Evolutionary conservation across 495 filamentous ascomycete species (phyloP).

Genomic region (Penicillium macrosclerotiorum): DNA sequence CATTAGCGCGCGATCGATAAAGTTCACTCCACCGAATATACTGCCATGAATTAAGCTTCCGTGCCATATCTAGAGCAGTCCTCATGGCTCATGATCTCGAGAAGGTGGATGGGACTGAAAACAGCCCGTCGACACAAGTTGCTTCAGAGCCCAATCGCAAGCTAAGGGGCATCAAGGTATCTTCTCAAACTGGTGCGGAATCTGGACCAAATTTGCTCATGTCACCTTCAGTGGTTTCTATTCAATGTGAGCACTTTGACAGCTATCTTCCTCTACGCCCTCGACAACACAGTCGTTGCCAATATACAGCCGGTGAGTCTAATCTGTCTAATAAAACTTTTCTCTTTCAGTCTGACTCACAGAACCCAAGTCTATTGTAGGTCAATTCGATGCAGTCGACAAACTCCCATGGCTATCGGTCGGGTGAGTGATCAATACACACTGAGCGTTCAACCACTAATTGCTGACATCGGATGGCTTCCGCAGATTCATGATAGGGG

Average conservation of each 20-base stretch:
- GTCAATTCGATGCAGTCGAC: slow-evolving; percentile 43
- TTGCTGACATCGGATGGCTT: slow-evolving; percentile 37
- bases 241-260: slow-evolving; percentile 5
- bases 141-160: too few relatives aligned
- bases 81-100: too few relatives aligned
- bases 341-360: background rate
- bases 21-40: too few relatives aligned
- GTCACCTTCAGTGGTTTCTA: slow-evolving; percentile 10
- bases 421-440: slow-evolving; percentile 30
- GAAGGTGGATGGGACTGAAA: too few relatives aligned
- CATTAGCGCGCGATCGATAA: too few relatives aligned
- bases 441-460: background rate
- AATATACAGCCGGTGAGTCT: slow-evolving; percentile 44
- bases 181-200: too few relatives aligned
- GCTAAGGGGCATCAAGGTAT: too few relatives aligned
- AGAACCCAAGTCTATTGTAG: too few relatives aligned
- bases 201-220: too few relatives aligned
- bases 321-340: background rate
- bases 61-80: too few relatives aligned
- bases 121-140: too few relatives aligned
- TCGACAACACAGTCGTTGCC: slow-evolving; percentile 60
- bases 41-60: too few relatives aligned
- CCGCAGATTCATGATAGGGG: slow-evolving; percentile 35
- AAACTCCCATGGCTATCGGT: slow-evolving; percentile 53
- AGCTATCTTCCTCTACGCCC: slow-evolving; percentile 47